A percentile compares a stretch with the other conserved stretches of the same genome.
Evolutionary conservation across 352 stramenopile species (phyloP).

Genomic region (Blastocystis sp.): DNA sequence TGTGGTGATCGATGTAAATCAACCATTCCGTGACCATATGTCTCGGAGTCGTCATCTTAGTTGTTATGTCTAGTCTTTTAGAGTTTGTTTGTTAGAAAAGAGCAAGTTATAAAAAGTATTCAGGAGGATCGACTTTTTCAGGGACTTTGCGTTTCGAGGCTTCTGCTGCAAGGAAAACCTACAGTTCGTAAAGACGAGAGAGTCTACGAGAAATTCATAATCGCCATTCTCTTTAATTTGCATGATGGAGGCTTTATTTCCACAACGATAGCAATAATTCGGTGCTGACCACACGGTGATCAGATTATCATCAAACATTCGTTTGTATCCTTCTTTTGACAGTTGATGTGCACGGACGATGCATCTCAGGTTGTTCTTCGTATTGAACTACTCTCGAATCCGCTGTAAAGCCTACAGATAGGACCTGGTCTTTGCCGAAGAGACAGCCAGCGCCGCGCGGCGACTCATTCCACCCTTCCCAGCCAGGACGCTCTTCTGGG

Average conservation of each 20-base stretch:
- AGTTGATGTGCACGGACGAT: slow-evolving; percentile 94
- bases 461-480: slow-evolving; percentile 82
- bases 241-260: slow-evolving; percentile 66
- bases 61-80: slow-evolving; percentile 44
- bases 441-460: slow-evolving; percentile 92
- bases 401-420: slow-evolving; percentile 83
- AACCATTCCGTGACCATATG: slow-evolving; percentile 55
- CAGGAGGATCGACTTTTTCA: slow-evolving; percentile 56
- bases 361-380: slow-evolving; percentile 90
- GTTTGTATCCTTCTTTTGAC: slow-evolving; percentile 86
- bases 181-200: neutral
- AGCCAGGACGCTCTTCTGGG: slow-evolving; percentile 90
- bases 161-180: slow-evolving; percentile 38
- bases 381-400: slow-evolving; percentile 85
- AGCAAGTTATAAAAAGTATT: slow-evolving; percentile 48
- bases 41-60: slow-evolving; percentile 46
- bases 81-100: neutral
- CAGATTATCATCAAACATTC: slow-evolving; percentile 80
- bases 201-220: slow-evolving; percentile 47
- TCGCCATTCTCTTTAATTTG: slow-evolving; percentile 64
- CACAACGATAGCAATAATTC: slow-evolving; percentile 84
- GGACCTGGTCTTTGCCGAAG: slow-evolving; percentile 93
- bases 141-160: slow-evolving; percentile 54
- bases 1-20: slow-evolving; percentile 44
- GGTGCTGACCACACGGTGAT: slow-evolving; percentile 84